These are phyloP conservation scores for Durio zibethinus DNA, from an alignment of 345 rosid species.

Conservation along the genomic window DNA sequence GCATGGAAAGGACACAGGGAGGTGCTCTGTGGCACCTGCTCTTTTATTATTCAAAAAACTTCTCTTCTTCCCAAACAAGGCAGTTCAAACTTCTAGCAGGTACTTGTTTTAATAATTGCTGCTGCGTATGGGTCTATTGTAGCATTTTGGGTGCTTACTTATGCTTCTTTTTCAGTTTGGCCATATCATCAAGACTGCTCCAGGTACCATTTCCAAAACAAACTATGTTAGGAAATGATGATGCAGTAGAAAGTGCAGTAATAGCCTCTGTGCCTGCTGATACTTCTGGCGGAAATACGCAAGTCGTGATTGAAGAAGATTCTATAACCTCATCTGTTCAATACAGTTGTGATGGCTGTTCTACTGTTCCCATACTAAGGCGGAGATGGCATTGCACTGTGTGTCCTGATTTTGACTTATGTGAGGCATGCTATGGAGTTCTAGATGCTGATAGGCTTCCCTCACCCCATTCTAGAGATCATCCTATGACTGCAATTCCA, in stretches of 20 bases:
- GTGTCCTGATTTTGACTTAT: constrained; percentile 96
- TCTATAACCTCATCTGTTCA: constrained; percentile 93
- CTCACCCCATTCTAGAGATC: constrained; percentile 91
- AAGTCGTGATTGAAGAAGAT: constrained; percentile 94
- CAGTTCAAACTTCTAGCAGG: constrained; percentile 99
- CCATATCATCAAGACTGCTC: constrained; percentile 94
- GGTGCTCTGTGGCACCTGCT: constrained; percentile 81
- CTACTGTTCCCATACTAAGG: constrained; percentile 92
- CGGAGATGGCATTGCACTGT: constrained; percentile 98
- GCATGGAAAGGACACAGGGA: constrained; percentile 62
- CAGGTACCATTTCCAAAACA: constrained; percentile 99
- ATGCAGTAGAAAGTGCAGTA: constrained; percentile 56
- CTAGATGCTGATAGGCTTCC: constrained; percentile 82
- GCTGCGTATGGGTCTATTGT: constrained; percentile 5
- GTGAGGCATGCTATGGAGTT: constrained; percentile 93
- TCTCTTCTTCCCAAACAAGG: constrained; percentile 68
- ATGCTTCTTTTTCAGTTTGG: constrained; percentile 58
- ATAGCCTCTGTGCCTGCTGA: constrained; percentile 56
- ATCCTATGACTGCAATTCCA: constrained; percentile 93
- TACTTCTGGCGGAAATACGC: constrained; percentile 59
- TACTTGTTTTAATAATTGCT: constrained; percentile 27
- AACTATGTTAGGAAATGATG: constrained; percentile 83
- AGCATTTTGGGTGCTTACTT: constrained; percentile 19
- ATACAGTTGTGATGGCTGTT: constrained; percentile 97
- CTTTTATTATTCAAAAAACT: constrained; percentile 78